Evolutionary conservation across 331 rosid species (phyloP).

Genomic region (Acacia pycnantha): DNA sequence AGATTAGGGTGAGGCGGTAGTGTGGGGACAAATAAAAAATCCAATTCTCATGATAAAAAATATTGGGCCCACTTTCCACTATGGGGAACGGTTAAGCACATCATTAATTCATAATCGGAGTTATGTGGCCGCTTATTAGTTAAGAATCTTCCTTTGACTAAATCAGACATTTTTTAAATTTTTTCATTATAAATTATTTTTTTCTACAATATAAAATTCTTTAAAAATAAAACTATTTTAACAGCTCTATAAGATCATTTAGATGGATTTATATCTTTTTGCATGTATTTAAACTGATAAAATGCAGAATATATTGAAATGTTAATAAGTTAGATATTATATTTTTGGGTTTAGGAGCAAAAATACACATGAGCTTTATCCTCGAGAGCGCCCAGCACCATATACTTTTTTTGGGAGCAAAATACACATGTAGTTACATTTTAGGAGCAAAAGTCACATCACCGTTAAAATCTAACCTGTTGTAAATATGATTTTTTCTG

Average conservation of each 20-base stretch:
- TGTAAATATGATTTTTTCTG: too few relatives aligned
- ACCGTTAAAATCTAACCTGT: too few relatives aligned
- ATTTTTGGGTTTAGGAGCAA: too few relatives aligned
- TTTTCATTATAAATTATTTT: neutral
- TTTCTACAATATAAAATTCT: neutral
- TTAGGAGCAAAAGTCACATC: too few relatives aligned
- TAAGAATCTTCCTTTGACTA: neutral
- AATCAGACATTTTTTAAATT: neutral
- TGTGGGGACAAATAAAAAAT: slow-evolving; percentile 7
- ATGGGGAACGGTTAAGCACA: neutral
- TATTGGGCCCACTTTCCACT: neutral
- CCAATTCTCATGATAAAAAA: neutral
- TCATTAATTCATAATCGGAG: neutral
- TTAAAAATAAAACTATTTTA: neutral
- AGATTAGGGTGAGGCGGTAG: slow-evolving; percentile 2
- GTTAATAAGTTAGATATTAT: neutral
- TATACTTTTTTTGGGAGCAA: too few relatives aligned
- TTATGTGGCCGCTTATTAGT: neutral
- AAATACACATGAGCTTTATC: too few relatives aligned
- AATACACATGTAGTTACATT: too few relatives aligned
- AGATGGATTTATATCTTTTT: neutral
- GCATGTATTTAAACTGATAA: neutral
- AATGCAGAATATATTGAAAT: neutral
- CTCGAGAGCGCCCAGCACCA: too few relatives aligned
- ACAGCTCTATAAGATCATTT: neutral